phyloP scores from a whole-genome alignment of 1,284 basidiomycete species.

The Sphagnurus paluster region DNA sequence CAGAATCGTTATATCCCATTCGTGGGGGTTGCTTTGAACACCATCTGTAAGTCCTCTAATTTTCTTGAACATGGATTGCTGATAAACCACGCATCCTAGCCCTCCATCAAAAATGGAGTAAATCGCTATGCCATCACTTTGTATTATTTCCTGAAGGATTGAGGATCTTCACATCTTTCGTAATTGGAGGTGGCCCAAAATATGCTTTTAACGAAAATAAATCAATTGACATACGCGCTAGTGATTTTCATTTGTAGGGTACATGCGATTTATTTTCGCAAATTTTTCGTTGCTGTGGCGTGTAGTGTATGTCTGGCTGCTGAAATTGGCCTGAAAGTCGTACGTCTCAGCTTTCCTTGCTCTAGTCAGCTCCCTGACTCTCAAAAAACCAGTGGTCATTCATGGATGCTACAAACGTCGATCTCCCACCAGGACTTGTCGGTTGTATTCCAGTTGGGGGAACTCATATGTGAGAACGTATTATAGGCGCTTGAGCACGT shows the following conservation, averaged over 20 bases:
- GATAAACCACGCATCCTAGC: too few species aligned
- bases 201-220: too few species aligned
- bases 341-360: slow-evolving; percentile 17
- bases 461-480: slow-evolving; percentile 19
- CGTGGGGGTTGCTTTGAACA: slow-evolving; percentile 33
- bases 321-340: slow-evolving; percentile 32
- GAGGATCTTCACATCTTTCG: slow-evolving; percentile 29
- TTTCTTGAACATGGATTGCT: too few species aligned
- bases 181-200: slow-evolving; percentile 31
- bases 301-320: slow-evolving; percentile 21
- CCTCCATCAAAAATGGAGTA: slow-evolving; percentile 33
- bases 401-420: slow-evolving; percentile 31
- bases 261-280: slow-evolving; percentile 31
- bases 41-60: slow-evolving; percentile 27
- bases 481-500: background rate
- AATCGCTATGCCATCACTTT: slow-evolving; percentile 30
- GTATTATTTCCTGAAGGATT: slow-evolving; percentile 33
- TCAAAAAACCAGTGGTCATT: slow-evolving; percentile 35
- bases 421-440: slow-evolving; percentile 30
- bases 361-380: too few species aligned
- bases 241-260: slow-evolving; percentile 33
- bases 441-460: slow-evolving; percentile 35
- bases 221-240: slow-evolving; percentile 4
- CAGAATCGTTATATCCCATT: slow-evolving; percentile 37
- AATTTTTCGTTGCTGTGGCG: slow-evolving; percentile 17